A percentile compares a stretch with the other conserved stretches of the same genome.
These are phyloP conservation scores for Allium cepa DNA, from an alignment of 106 monocot species.

Conservation along the genomic window DNA sequence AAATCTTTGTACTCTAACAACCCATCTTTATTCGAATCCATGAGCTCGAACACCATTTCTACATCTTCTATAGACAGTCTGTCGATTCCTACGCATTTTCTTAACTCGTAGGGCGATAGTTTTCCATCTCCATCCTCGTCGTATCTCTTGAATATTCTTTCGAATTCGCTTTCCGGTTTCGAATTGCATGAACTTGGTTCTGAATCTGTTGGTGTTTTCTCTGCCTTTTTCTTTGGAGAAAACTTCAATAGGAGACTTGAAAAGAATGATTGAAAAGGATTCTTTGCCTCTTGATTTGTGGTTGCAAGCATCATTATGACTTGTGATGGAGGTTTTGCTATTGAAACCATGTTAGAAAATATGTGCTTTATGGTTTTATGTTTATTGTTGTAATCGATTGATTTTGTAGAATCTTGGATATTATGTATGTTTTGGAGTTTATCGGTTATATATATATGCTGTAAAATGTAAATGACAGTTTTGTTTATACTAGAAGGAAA, in stretches of 20 bases:
- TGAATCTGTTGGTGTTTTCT: neutral
- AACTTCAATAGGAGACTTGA: neutral
- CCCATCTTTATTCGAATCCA: slow-evolving; percentile 38
- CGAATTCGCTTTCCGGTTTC: neutral
- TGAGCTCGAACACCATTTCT: slow-evolving; percentile 18
- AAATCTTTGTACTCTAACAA: slow-evolving; percentile 30
- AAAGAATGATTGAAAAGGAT: neutral
- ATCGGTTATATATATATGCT: no score
- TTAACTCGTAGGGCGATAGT: slow-evolving; percentile 32
- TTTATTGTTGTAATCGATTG: no score
- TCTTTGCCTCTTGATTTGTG: neutral
- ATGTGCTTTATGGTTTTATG: no score
- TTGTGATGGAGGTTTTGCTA: neutral
- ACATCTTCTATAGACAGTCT: slow-evolving; percentile 28
- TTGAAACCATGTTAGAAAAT: no score
- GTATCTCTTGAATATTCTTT: slow-evolving; percentile 14
- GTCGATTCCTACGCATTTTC: slow-evolving; percentile 26
- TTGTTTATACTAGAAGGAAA: no score
- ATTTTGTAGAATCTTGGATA: no score
- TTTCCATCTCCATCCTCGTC: slow-evolving; percentile 39
- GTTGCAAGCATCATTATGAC: neutral
- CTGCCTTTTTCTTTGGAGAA: neutral
- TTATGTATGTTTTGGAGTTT: no score
- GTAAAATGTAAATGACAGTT: no score
- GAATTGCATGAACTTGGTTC: neutral